These are phyloP conservation scores for Aureobasidium sp. DNA, from an alignment of 2,329 filamentous ascomycete species.

Conservation along the genomic window DNA sequence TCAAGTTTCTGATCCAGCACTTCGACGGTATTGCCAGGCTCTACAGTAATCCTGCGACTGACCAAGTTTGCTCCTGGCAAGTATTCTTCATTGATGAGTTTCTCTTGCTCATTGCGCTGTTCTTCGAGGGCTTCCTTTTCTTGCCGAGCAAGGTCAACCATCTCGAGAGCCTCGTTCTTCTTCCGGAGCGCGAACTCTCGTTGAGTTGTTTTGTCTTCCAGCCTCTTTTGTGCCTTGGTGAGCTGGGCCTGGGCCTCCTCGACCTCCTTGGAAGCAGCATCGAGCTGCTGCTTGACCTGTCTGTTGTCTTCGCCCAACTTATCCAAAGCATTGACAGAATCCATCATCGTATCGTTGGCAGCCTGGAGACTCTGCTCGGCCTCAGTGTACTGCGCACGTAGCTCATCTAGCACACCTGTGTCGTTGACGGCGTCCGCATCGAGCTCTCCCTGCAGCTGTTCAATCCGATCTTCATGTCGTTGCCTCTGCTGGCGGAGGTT, in stretches of 20 bases:
- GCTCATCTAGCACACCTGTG: constrained; percentile 50
- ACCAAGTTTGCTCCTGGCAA: constrained; percentile 21
- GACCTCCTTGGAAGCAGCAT: constrained; percentile 26
- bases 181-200: constrained; percentile 32
- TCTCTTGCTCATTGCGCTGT: constrained; percentile 25
- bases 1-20: constrained; percentile 28
- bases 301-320: constrained; percentile 33
- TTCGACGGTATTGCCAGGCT: constrained; percentile 27
- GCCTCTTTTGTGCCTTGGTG: constrained; percentile 27
- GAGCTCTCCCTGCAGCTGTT: constrained; percentile 60
- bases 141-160: constrained; percentile 29
- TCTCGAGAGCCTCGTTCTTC: constrained; percentile 37
- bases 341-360: constrained; percentile 41
- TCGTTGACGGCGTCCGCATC: constrained; percentile 39
- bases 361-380: constrained; percentile 43
- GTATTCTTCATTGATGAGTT: constrained; percentile 24
- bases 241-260: constrained; percentile 22
- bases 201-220: constrained; percentile 27
- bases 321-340: constrained; percentile 41
- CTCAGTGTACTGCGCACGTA: constrained; percentile 48
- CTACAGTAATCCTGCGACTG: constrained; percentile 24
- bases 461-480: constrained; percentile 54
- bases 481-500: constrained; percentile 53
- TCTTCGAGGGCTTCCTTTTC: constrained; percentile 26
- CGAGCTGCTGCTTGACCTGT: constrained; percentile 27